These are phyloP conservation scores for Reticulascus tulasneorum DNA, from an alignment of 2,329 filamentous ascomycete species.

Conservation along the genomic window DNA sequence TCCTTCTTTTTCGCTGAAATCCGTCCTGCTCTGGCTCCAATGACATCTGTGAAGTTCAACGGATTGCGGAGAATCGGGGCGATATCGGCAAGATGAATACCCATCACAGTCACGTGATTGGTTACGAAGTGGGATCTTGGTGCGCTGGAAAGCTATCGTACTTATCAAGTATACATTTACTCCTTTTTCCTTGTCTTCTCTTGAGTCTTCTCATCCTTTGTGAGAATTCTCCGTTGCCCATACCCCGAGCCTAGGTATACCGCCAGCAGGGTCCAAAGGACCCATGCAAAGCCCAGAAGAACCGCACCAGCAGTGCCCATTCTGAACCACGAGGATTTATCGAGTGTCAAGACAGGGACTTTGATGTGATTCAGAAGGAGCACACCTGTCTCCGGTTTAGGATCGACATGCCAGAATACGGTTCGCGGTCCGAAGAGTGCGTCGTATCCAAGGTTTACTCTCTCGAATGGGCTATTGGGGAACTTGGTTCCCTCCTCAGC, in stretches of 20 bases:
- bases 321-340: constrained; percentile 42
- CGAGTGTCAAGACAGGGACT: constrained; percentile 63
- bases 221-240: no score
- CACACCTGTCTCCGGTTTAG: constrained; percentile 32
- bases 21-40: no score
- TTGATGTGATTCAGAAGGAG: constrained; percentile 50
- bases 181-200: constrained; percentile 1
- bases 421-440: constrained; percentile 71
- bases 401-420: constrained; percentile 75
- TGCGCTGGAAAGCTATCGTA: no score
- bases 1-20: no score
- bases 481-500: constrained; percentile 65
- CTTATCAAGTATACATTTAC: no score
- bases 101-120: no score
- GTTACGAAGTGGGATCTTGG: no score
- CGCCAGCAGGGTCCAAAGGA: constrained; percentile 55
- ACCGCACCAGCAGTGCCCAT: constrained; percentile 57
- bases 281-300: constrained; percentile 63
- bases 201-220: no score
- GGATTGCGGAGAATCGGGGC: not conserved
- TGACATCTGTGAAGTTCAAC: no score
- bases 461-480: constrained; percentile 77
- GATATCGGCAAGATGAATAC: not conserved
- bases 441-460: constrained; percentile 81
- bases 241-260: constrained; percentile 32